phyloP scores from a whole-genome alignment of 805 yeast genomes.

The Suhomyces sp. region DNA sequence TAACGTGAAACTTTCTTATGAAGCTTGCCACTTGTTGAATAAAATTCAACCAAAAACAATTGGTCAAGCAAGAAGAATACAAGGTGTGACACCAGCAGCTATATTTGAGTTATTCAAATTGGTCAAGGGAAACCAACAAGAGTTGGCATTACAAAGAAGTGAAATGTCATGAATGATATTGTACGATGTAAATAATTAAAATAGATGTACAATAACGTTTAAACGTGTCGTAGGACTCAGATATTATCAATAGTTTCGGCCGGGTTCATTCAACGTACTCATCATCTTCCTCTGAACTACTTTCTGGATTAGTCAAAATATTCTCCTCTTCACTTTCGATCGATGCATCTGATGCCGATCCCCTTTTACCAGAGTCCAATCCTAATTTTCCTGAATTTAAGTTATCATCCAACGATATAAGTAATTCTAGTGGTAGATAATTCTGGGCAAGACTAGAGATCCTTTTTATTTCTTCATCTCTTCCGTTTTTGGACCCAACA shows the following conservation, averaged over 20 bases:
- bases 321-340: no score
- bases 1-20: conserved; percentile 58
- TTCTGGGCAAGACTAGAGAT: conserved; percentile 34
- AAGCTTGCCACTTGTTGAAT: conserved; percentile 68
- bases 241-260: no score
- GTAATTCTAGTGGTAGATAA: conserved; percentile 36
- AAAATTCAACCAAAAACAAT: conserved; percentile 81
- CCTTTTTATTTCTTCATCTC: conserved; percentile 17
- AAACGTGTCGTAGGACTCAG: no score
- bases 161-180: no score
- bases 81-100: conserved; percentile 95
- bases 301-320: no score
- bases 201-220: no score
- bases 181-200: neutral
- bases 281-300: no score
- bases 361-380: no score
- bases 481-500: conserved; percentile 8
- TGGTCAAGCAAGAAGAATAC: conserved; percentile 93
- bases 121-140: conserved; percentile 27
- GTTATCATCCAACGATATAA: conserved; percentile 33
- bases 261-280: no score
- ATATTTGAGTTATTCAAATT: conserved; percentile 72
- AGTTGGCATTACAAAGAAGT: neutral
- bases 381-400: conserved; percentile 11
- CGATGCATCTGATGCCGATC: no score